Evolutionary conservation across 2,329 filamentous ascomycete species (phyloP).

Genomic region (Lizonia empirigonia): DNA sequence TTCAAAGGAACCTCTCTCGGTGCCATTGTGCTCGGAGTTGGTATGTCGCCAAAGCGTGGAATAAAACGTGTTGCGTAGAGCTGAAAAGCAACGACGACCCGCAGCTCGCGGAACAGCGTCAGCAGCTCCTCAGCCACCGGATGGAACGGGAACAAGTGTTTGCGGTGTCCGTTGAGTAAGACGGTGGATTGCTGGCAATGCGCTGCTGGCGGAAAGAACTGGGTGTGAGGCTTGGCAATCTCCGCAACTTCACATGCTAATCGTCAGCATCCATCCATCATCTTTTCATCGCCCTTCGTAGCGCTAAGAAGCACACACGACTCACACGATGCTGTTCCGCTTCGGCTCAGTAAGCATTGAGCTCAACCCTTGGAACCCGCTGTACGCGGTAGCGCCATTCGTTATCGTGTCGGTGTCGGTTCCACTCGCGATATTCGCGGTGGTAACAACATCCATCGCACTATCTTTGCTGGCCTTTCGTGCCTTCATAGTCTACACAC

Average conservation of each 20-base stretch:
- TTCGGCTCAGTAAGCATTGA: slow-evolving; percentile 21
- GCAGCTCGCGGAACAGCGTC: no score
- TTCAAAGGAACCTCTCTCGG: slow-evolving; percentile 45
- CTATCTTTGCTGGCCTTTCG: slow-evolving; percentile 48
- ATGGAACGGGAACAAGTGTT: neutral
- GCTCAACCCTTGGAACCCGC: slow-evolving; percentile 33
- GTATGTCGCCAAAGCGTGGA: slow-evolving; percentile 29
- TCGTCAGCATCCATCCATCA: neutral
- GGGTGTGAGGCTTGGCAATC: slow-evolving; percentile 16
- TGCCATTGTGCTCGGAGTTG: slow-evolving; percentile 33
- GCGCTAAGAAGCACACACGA: neutral
- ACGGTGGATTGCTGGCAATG: neutral
- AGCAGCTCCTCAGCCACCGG: neutral
- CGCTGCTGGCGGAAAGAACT: neutral
- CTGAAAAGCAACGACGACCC: neutral
- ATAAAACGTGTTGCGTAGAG: slow-evolving; percentile 22
- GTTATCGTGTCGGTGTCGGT: slow-evolving; percentile 47
- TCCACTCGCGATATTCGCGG: slow-evolving; percentile 48
- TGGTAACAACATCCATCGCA: slow-evolving; percentile 48
- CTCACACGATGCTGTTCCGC: slow-evolving; percentile 22
- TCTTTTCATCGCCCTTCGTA: neutral
- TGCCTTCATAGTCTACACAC: slow-evolving; percentile 50
- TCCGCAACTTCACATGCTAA: slow-evolving; percentile 29
- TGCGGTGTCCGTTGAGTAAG: neutral
- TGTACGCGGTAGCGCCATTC: slow-evolving; percentile 45